Percentiles rank a stretch among this genome's conserved stretches.
Evolutionary conservation across 106 monocot species (phyloP).

Genomic region (Amphibolis antarctica): DNA sequence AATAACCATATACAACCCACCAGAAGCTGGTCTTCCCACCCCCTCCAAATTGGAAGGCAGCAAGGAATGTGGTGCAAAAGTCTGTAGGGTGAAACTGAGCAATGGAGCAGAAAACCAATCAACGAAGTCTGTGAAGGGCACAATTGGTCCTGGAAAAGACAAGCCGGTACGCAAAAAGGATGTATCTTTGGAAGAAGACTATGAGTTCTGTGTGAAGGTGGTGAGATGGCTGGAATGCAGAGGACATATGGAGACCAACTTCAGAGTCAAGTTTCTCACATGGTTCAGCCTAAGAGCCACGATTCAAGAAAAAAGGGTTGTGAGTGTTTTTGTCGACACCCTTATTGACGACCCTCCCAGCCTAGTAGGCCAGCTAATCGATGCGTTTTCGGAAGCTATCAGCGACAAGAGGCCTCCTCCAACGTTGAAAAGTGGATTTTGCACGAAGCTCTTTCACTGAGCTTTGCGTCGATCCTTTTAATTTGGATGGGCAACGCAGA

Average conservation of each 20-base stretch:
- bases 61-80: slow-evolving; percentile 19
- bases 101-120: slow-evolving; percentile 2
- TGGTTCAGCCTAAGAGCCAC: slow-evolving; percentile 82
- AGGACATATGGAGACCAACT: slow-evolving; percentile 63
- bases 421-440: slow-evolving; percentile 17
- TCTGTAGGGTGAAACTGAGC: slow-evolving; percentile 8
- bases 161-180: slow-evolving; percentile 17
- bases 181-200: slow-evolving; percentile 21
- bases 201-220: slow-evolving; percentile 72
- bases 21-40: slow-evolving; percentile 19
- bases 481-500: background rate
- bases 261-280: slow-evolving; percentile 80
- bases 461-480: background rate
- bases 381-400: slow-evolving; percentile 25
- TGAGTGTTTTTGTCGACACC: slow-evolving; percentile 25
- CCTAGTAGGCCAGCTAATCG: slow-evolving; percentile 30
- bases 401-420: slow-evolving; percentile 7
- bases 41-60: slow-evolving; percentile 29
- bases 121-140: slow-evolving; percentile 24
- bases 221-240: slow-evolving; percentile 57
- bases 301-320: slow-evolving; percentile 23
- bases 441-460: slow-evolving; percentile 34
- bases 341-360: slow-evolving; percentile 29
- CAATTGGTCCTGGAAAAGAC: background rate
- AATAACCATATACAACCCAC: background rate